phyloP scores from a whole-genome alignment of 192 early-diverging fungal species.

The Spinellus fusiger region DNA sequence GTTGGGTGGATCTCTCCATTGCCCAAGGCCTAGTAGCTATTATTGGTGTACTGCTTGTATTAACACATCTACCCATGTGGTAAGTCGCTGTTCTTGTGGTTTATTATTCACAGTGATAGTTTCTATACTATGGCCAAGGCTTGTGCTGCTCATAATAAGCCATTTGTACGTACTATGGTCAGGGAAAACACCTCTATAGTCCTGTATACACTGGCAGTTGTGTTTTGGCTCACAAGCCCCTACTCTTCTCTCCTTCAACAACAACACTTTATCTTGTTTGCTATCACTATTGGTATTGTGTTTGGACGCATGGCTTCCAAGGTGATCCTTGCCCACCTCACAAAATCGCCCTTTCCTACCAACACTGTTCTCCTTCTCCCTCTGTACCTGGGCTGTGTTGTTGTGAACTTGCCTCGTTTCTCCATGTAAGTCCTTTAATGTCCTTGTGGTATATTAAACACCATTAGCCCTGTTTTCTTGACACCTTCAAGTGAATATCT shows the following conservation, averaged over 20 bases:
- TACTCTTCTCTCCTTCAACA: slow-evolving; percentile 59
- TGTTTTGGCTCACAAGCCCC: slow-evolving; percentile 65
- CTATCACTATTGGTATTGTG: slow-evolving; percentile 66
- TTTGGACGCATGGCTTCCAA: slow-evolving; percentile 86
- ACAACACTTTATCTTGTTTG: slow-evolving; percentile 69
- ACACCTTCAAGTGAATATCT: slow-evolving; percentile 58
- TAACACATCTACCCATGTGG: slow-evolving; percentile 32
- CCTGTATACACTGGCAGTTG: slow-evolving; percentile 53
- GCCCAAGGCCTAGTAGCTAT: slow-evolving; percentile 14
- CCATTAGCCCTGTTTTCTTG: no score
- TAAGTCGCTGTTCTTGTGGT: slow-evolving; percentile 1
- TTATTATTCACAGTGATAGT: slow-evolving; percentile 5
- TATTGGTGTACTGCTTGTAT: slow-evolving; percentile 20
- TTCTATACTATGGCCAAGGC: slow-evolving; percentile 33
- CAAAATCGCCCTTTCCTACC: slow-evolving; percentile 74
- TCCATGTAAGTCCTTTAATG: slow-evolving; percentile 34
- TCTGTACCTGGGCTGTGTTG: slow-evolving; percentile 62
- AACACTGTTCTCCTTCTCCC: slow-evolving; percentile 77
- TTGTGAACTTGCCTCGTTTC: slow-evolving; percentile 55
- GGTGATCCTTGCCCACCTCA: slow-evolving; percentile 87
- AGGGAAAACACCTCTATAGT: slow-evolving; percentile 57
- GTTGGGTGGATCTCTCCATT: background rate
- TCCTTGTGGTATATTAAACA: no score
- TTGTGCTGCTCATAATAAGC: slow-evolving; percentile 49
- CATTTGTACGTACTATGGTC: slow-evolving; percentile 49